These are phyloP conservation scores for Ceratocystis papillata DNA, from an alignment of 2,329 filamentous ascomycete genomes.

Conservation along the genomic window DNA sequence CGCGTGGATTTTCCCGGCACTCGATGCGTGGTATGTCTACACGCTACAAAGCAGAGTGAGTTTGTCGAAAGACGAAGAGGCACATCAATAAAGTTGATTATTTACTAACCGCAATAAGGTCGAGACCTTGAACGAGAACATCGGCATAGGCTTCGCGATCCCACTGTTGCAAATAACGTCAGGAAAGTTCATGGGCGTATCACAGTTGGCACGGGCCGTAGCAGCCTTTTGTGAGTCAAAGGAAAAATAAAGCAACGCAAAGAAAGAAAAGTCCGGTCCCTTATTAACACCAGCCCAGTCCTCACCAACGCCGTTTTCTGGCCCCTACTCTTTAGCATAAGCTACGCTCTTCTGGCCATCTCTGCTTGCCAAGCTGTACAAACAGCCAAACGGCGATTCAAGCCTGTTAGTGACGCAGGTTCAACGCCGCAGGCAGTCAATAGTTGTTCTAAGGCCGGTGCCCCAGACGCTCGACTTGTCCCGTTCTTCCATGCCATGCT, in stretches of 20 bases:
- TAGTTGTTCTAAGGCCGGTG: too few relatives aligned
- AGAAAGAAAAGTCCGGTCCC: neutral
- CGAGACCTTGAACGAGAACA: slow-evolving; percentile 41
- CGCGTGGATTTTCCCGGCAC: slow-evolving; percentile 22
- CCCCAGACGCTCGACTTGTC: neutral
- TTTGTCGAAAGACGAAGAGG: neutral
- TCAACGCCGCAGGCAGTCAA: neutral
- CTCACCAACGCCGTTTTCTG: slow-evolving; percentile 33
- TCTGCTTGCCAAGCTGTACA: slow-evolving; percentile 26
- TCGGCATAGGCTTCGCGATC: slow-evolving; percentile 42
- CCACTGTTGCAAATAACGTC: slow-evolving; percentile 39
- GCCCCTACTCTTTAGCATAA: slow-evolving; percentile 24
- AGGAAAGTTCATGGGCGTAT: slow-evolving; percentile 30
- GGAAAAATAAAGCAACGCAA: too few relatives aligned
- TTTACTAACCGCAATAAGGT: slow-evolving; percentile 34
- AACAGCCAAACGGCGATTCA: neutral
- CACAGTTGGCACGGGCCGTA: slow-evolving; percentile 36
- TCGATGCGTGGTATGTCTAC: slow-evolving; percentile 29
- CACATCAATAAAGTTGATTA: neutral
- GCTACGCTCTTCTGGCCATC: slow-evolving; percentile 29
- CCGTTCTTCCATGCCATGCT: neutral
- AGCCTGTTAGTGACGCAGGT: too few relatives aligned
- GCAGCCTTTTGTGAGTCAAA: slow-evolving; percentile 36
- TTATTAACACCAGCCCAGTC: slow-evolving; percentile 27
- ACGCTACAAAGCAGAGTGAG: slow-evolving; percentile 17